These are phyloP conservation scores for Bombardia bombarda DNA, from an alignment of 495 filamentous ascomycete species.

Conservation along the genomic window DNA sequence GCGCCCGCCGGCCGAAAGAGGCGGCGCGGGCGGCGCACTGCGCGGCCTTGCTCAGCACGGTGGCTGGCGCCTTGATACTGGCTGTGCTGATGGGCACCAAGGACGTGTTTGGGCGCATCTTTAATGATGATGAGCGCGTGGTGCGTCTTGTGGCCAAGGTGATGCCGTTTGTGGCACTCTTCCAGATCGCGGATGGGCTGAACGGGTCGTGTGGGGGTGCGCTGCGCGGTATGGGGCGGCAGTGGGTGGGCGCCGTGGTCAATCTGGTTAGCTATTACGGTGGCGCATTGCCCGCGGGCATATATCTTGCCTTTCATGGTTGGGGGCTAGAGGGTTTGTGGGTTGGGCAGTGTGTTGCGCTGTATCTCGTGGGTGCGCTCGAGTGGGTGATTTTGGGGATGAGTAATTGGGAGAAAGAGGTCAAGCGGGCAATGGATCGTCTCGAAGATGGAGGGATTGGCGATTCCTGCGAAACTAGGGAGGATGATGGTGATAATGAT, in stretches of 20 bases:
- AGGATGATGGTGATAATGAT: background rate
- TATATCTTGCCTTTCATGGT: conserved; percentile 81
- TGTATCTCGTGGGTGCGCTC: conserved; percentile 71
- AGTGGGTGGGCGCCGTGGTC: conserved; percentile 83
- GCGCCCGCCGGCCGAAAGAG: conserved; percentile 56
- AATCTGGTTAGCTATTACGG: conserved; percentile 87
- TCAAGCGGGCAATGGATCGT: conserved; percentile 64
- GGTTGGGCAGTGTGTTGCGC: conserved; percentile 84
- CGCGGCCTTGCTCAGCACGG: conserved; percentile 65
- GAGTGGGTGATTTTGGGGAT: conserved; percentile 77
- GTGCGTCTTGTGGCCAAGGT: conserved; percentile 73
- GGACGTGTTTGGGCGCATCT: conserved; percentile 71
- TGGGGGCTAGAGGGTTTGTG: conserved; percentile 82
- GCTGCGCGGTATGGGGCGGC: conserved; percentile 76
- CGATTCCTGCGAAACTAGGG: background rate
- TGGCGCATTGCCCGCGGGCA: conserved; percentile 74
- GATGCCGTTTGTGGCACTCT: conserved; percentile 79
- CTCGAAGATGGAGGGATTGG: conserved; percentile 52
- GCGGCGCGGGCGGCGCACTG: conserved; percentile 70
- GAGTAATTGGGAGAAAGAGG: conserved; percentile 74
- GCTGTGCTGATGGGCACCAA: conserved; percentile 64
- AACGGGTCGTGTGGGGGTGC: conserved; percentile 81
- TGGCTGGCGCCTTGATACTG: conserved; percentile 63
- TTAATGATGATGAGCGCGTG: conserved; percentile 71
- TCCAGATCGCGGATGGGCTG: conserved; percentile 87